Evolutionary conservation across 2,329 filamentous ascomycete species (phyloP), one percentile per base, ranked within the genome.

Genomic region (Exophiala spinifera): DNA sequence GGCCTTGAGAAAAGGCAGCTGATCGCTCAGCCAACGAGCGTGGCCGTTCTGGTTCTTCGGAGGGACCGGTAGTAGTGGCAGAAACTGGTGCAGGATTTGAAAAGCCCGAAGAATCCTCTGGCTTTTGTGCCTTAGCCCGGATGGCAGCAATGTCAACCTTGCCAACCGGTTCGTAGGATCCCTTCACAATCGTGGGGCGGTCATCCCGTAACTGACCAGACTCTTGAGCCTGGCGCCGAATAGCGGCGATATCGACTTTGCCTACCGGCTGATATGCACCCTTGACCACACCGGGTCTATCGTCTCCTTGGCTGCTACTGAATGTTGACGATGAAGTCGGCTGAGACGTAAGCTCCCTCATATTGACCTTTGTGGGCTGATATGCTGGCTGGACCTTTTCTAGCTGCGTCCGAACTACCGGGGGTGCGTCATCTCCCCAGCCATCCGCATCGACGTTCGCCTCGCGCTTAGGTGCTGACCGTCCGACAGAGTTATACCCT

Each of bases 131-230:
- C 71, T 84, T 87, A 19, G 92, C 87, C 61, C 89, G 84, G 67
- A 99, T 96, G 19, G 92, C 91, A 40, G 89, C 89, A 71, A 99
- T 97, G 64, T 99, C 94, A 8, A 99, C 92, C 74, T 96, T 97
- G 44, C 94, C 94, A 17, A 97, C 79, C 1, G 94, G 94, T 71
- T 97, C 88, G 67, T 99, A 99, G 20, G 91, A 83, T 39, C 94
- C 94, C 73, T 95, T 97, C 17, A 97, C 89, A 4, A 84, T 82
- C 1, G 87, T 82, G 3, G 94, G 94, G 51, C 91, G 81, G 63
- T 96, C 88, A 66, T 96, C 90, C 43, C 80, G 68, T 10, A 67
- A 10, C 21, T 67, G 60, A 7, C 80, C 71, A 70, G 78, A 65
- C 77, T 85, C 76, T 78, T 85, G 67, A 74, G 91, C 76, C 81